Base-by-base conservation (phyloP, 441 rosid species). In the Geranium incanum region DNA sequence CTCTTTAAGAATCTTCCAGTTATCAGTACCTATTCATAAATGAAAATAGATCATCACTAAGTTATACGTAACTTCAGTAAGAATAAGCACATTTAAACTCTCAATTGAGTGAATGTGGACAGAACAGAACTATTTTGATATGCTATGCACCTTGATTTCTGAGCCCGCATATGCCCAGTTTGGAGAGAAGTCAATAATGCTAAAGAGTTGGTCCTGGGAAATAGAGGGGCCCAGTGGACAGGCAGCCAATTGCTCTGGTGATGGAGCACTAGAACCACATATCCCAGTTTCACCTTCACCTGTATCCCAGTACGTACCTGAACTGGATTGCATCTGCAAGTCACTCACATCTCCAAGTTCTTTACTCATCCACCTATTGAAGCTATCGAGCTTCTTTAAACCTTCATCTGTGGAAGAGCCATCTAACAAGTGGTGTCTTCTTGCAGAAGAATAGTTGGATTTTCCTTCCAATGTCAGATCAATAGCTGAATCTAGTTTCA, bases 291-390 rank as follows among this genome's bases (percentile, higher is more conserved):
- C 95, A 80, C 80, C 78, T 73, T 86, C 92, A 68, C 84, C 87
- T 5, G 85, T 79, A 39, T 82, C 89, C 97, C 96, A 88, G 71
- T 84, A 87, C 50, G 86, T 72, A 67, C 81, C 85, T 11, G 86
- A 80, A 80, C 78, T 83, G 69, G 96, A 80, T 23, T 83, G 86
- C 70, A 79, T 69, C 75, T 70, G 84, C 15, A 86, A 79, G 73
- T 86, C 91, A 43, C 81, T 83, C 66, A 89, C 97, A 78, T 94
- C 97, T 75, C 87, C 97, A 73, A 93, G 90, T 83, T 91, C 97
- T 77, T 83, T 91, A 79, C 89, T 88, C 95, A 88, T 87, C 98
- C 98, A 94, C 64, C 92, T 85, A 74, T 83, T 85, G 84, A 93
- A 93, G 80, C 98, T 93, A 75, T 93, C 98, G 78, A 84, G 84